Evolutionary conservation across 2,329 filamentous ascomycete genomes (phyloP), one percentile per base, ranked within the genome.

Genomic region (Aspergillus pseudoterreus): DNA sequence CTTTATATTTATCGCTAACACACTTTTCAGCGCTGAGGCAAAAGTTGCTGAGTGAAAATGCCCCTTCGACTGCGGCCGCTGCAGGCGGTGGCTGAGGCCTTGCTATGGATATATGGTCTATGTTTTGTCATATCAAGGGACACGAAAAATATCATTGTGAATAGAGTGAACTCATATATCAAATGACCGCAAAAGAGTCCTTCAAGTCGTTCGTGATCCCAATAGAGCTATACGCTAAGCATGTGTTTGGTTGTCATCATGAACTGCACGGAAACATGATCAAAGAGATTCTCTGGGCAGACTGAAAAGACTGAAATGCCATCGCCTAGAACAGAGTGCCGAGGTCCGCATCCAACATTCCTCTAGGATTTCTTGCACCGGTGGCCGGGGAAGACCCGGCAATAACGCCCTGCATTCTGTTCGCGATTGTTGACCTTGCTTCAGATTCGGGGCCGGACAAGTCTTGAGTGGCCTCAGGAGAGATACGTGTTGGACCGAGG

Each of bases 1-100:
- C 22, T 14, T 27, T n/a, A 15, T 35, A 12, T 45, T 39, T 15
- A 17, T 19, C 14, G 55, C 63, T 67, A 61, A 66, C 47, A 21
- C 21, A n/a, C 14, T 43, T 42, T 17, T 38, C 58, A 79, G 77
- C 78, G 35, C 64, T 81, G 61, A 71, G 78, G 55, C 75, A 79
- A 63, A 81, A 80, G 62, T 72, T 81, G 56, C 69, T 81, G 35
- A 72, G 64, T 46, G 74, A 73, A 56, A 72, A 75, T 55, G 63
- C 63, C 46, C 59, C 70, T 43, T 61, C 70, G 38, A 59, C 67
- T 57, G 66, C 63, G 48, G 61, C 59, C 48, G 63, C 64, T 11
- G 62, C 53, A 17, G 63, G 60, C 45, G 60, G 60, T 44, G 44
- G 44, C 19, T 62, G 50, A 61, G 54, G 8, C 27, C 27, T 30